These are phyloP conservation scores for Cutaneotrichosporon arboriforme DNA, from an alignment of 1,284 basidiomycete species.

Conservation along the genomic window DNA sequence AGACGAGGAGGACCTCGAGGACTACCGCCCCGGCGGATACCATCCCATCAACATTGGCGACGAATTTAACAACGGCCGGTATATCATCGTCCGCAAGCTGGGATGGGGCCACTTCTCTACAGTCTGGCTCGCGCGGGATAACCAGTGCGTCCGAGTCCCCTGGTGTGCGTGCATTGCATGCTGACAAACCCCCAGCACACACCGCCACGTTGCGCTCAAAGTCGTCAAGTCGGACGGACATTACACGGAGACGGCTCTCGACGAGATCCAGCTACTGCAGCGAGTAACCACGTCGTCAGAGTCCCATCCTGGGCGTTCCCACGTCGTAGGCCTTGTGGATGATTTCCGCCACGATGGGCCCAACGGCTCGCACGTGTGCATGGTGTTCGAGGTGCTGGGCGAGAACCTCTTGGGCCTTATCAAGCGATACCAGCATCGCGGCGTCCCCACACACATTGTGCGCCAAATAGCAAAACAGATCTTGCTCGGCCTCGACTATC, in stretches of 20 bases:
- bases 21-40: constrained; percentile 88
- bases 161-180: too few species aligned
- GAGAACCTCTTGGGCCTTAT: constrained; percentile 97
- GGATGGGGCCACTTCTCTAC: constrained; percentile 98
- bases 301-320: constrained; percentile 55
- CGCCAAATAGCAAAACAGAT: constrained; percentile 97
- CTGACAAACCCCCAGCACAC: constrained; percentile 57
- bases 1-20: constrained; percentile 51
- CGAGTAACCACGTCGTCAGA: constrained; percentile 80
- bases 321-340: constrained; percentile 91
- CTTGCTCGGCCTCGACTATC: constrained; percentile 90
- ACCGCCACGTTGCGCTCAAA: constrained; percentile 96
- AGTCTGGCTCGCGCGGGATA: constrained; percentile 84
- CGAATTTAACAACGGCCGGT: constrained; percentile 78
- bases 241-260: constrained; percentile 95
- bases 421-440: constrained; percentile 77
- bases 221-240: constrained; percentile 96
- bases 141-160: constrained; percentile 58
- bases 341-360: constrained; percentile 95
- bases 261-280: constrained; percentile 97
- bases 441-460: constrained; percentile 88
- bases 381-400: constrained; percentile 98
- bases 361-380: constrained; percentile 96
- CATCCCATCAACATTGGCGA: constrained; percentile 96
- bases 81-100: constrained; percentile 87